Evolutionary conservation across 495 filamentous ascomycete species (phyloP).

Genomic region (Neurospora pannonica): DNA sequence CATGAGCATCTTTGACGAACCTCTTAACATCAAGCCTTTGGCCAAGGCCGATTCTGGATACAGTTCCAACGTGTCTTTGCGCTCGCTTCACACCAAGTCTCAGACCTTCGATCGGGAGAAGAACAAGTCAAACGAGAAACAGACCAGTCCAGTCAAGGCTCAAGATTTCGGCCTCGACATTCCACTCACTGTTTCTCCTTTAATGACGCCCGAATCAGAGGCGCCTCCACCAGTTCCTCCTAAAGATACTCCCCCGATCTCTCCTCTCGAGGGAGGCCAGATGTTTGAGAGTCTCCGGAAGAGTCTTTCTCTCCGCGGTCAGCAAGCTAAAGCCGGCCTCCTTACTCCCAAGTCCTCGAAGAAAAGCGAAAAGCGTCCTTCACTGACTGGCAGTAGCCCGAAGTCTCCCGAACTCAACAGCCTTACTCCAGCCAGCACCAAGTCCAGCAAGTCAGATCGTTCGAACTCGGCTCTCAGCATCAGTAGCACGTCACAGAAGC

Average conservation of each 20-base stretch:
- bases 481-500: constrained; percentile 25
- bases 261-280: constrained; percentile 1
- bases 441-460: constrained; percentile 16
- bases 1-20: constrained; percentile 27
- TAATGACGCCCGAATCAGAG: constrained; percentile 6
- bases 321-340: neutral
- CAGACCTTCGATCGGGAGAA: constrained; percentile 3
- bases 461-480: constrained; percentile 24
- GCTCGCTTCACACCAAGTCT: constrained; percentile 28
- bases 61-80: constrained; percentile 42
- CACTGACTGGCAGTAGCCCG: neutral
- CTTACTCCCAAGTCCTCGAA: neutral
- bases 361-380: neutral
- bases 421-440: constrained; percentile 17
- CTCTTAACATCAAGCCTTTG: constrained; percentile 25
- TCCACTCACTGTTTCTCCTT: neutral
- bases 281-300: neutral
- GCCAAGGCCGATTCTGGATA: constrained; percentile 50
- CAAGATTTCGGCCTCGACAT: constrained; percentile 2
- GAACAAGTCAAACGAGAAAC: constrained; percentile 5
- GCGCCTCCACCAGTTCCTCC: constrained; percentile 23
- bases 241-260: constrained; percentile 13
- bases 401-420: constrained; percentile 12
- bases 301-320: neutral
- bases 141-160: neutral